Conservation (phyloP, 257 asterid genomes). For the Penstemon davidsonii region DNA sequence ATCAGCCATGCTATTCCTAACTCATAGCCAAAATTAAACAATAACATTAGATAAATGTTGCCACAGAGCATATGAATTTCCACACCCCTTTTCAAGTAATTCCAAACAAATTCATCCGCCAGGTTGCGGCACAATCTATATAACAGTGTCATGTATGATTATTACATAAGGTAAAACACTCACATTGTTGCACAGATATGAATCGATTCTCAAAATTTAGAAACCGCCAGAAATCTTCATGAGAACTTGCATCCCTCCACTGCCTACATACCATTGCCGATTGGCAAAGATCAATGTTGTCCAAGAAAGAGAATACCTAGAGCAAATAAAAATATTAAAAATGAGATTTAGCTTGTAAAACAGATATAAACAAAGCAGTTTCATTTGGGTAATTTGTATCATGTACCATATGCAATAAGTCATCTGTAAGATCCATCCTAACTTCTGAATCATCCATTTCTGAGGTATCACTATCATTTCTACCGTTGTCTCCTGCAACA, state of each 20-base stretch:
- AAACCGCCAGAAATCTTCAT: slow-evolving; percentile 96
- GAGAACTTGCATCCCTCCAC: slow-evolving; percentile 96
- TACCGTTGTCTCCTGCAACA: slow-evolving; percentile 35
- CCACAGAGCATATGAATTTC: background rate
- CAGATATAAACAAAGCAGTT: too few relatives aligned
- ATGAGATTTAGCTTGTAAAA: slow-evolving; percentile 8
- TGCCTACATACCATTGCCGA: slow-evolving; percentile 93
- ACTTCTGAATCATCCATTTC: slow-evolving; percentile 56
- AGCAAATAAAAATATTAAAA: slow-evolving; percentile 17
- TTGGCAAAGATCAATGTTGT: slow-evolving; percentile 83
- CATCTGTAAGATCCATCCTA: slow-evolving; percentile 97
- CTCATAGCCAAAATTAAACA: background rate
- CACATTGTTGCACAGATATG: slow-evolving; percentile 74
- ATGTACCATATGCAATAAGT: slow-evolving; percentile 88
- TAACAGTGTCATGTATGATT: slow-evolving; percentile 11
- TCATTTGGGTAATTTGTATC: background rate
- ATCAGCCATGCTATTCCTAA: background rate
- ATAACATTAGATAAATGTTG: background rate
- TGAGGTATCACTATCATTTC: slow-evolving; percentile 32
- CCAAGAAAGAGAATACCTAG: slow-evolving; percentile 91
- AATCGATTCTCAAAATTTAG: slow-evolving; percentile 77
- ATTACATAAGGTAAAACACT: slow-evolving; percentile 34
- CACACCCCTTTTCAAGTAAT: background rate
- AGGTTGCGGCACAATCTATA: background rate
- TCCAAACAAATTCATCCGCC: slow-evolving; percentile 5